phyloP scores from a whole-genome alignment of 306 rosid genomes.

The Quercus agrifolia region DNA sequence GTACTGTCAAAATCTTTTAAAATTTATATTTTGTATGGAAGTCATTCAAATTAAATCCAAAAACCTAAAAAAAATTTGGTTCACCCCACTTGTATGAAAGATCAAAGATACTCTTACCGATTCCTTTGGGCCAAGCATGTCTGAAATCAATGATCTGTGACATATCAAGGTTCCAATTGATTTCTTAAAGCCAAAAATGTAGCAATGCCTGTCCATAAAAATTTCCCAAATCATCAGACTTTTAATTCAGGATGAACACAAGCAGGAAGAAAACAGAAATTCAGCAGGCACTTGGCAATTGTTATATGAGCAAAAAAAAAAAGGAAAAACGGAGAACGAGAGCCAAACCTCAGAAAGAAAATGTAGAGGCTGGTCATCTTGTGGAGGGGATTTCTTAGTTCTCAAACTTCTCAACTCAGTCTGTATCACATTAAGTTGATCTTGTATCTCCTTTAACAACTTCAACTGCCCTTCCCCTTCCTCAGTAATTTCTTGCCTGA shows the following conservation, averaged over 20 bases:
- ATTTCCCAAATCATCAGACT: conserved; percentile 3
- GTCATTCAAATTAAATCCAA: conserved; percentile 15
- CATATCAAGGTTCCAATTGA: conserved; percentile 20
- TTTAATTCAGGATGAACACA: conserved; percentile 6
- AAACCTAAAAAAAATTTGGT: conserved; percentile 20
- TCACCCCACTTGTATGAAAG: conserved; percentile 15
- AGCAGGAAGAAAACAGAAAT: conserved; percentile 18
- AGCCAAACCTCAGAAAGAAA: conserved; percentile 59
- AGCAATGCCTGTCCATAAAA: conserved; percentile 85
- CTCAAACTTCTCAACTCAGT: conserved; percentile 49
- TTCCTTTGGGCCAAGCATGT: conserved; percentile 20
- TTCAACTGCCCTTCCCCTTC: conserved; percentile 56
- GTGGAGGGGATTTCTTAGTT: conserved; percentile 32
- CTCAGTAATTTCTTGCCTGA: conserved; percentile 51
- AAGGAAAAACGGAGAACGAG: background rate
- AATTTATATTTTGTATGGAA: conserved; percentile 21
- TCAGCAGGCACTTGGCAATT: background rate
- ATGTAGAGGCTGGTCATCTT: conserved; percentile 35
- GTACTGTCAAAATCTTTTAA: conserved; percentile 30
- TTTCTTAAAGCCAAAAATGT: conserved; percentile 73
- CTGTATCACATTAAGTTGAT: conserved; percentile 48
- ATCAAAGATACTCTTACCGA: conserved; percentile 5
- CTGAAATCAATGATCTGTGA: conserved; percentile 20
- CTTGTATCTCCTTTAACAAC: conserved; percentile 70
- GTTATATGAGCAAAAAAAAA: background rate